Evolutionary conservation across 257 asterid species (phyloP).

Genomic region (Solanum dulcamara): DNA sequence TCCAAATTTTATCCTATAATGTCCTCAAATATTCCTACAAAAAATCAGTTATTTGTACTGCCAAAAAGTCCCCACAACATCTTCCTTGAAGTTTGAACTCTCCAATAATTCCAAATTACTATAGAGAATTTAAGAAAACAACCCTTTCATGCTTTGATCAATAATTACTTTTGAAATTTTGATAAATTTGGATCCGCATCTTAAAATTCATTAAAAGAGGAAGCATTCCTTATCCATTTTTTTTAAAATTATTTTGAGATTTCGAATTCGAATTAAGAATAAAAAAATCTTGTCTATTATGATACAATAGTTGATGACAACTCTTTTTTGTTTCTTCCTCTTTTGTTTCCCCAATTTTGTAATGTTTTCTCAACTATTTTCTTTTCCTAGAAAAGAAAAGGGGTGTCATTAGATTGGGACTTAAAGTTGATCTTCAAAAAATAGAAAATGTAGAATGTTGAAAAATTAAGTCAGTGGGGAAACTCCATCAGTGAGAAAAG

Average conservation of each 20-base stretch:
- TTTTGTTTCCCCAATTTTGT: not conserved
- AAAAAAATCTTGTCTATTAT: not conserved
- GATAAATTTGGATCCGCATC: not conserved
- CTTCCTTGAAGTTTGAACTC: slow-evolving; percentile 27
- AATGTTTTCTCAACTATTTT: not conserved
- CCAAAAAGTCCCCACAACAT: slow-evolving; percentile 27
- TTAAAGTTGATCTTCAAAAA: not conserved
- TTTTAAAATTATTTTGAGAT: too few relatives aligned
- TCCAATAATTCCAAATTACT: not conserved
- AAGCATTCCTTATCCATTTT: not conserved
- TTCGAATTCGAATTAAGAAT: too few relatives aligned
- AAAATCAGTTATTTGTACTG: not conserved
- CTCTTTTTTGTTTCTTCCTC: not conserved
- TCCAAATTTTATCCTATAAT: too few relatives aligned
- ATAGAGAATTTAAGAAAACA: not conserved
- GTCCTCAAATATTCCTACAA: not conserved
- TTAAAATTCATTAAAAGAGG: not conserved
- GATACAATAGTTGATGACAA: not conserved
- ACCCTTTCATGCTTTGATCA: not conserved
- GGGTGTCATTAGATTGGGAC: not conserved
- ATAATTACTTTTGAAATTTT: not conserved
- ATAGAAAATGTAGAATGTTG: not conserved
- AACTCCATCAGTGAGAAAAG: not conserved
- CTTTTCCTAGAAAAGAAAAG: not conserved
- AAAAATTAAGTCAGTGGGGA: not conserved